Evolutionary conservation across 768 basidiomycete genomes (phyloP), one percentile per base, ranked within the genome.

Genomic region (Aureoboletus auriporus): DNA sequence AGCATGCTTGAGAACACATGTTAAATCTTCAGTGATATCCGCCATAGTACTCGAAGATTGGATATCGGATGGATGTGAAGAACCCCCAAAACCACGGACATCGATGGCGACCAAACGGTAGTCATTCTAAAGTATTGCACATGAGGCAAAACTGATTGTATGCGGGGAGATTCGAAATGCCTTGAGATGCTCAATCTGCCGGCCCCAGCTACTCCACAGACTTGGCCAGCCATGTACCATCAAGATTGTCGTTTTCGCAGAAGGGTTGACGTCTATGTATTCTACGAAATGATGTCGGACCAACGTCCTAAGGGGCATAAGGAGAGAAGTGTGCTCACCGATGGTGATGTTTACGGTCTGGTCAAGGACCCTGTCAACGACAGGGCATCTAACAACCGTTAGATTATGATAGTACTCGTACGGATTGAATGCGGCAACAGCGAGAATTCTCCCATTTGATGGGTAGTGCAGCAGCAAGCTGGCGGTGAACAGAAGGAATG

Each of bases 161-260:
- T 16, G 16, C 16, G 20, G 5, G 1, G 10, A 6, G 8, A 16
- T 2, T 8, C 3, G 14, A 52, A 60, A 29, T 53, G 77, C 86
- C 69, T 82, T 64, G 62, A 89, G 83, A 51, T 79, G 76, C 43
- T 78, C 67, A 14, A 89, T 86, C 59, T 89, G 87, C 29, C 75
- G 75, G 31, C 80, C 74, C 87, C 86, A 89, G 16, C 76, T 77
- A 46, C 79, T 83, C 87, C 87, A 89, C 4, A 88, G 62, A 53
- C 81, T 75, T 1, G 87, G 87, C 87, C 87, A 89, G 4, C 87
- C 87, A 56, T 89, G 87, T 0, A 89, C 80, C 74, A 89, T 75
- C 28, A 89, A 41, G 3, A 89, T 65, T 0, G 81, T 77, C 12
- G 65, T 70, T 26, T 74, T 63, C 4, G 78, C 78, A 0, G 49